Evolutionary conservation across 352 stramenopile species (phyloP), one percentile per base, ranked within the genome.

Genomic region (Globisporangium splendens): DNA sequence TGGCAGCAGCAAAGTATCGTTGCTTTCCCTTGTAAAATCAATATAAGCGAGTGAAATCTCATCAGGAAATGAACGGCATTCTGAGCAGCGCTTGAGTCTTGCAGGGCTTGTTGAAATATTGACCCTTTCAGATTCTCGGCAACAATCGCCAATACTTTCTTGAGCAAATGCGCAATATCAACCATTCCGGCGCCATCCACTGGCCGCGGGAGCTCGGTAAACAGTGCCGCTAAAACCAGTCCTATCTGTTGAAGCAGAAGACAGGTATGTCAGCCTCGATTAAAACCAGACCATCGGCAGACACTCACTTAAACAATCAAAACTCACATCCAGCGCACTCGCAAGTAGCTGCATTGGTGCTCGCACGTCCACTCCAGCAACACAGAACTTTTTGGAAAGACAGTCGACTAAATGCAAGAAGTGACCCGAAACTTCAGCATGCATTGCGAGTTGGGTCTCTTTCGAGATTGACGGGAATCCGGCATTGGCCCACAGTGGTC

Each of bases 31-130:
- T 93, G 81, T 4, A 86, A 62, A n/a, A 89, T 47, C 17, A 93
- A 39, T 49, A 91, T 85, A n/a, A 91, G 65, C 12, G 70, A 66
- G 46, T 91, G 68, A 22, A 91, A 69, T 14, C 64, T 71, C 41
- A 69, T 68, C 44, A 92, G 50, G 20, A 76, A 61, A 33, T 68
- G 63, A 14, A 82, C 33, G 31, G 75, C 59, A 10, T 53, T 70
- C 6, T 72, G 65, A 6, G 75, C 66, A 47, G 78, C 46, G 14
- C 41, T 39, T 12, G 28, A 13, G 11, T 66, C 53, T 3, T 18
- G 6, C 24, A 57, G 21, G 18, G 55, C 60, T 24, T 50, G 46
- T 13, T 46, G 42, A 48, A 66, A 66, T 15, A 18, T 33, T 13
- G 53, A 5, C 21, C 22, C 21, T 1, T 50, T 54, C 2, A 61